A percentile compares a stretch with the other conserved stretches of the same genome.
phyloP scores from a whole-genome alignment of 108 stramenopile genomes.

The Nannochloropsis oceanica region DNA sequence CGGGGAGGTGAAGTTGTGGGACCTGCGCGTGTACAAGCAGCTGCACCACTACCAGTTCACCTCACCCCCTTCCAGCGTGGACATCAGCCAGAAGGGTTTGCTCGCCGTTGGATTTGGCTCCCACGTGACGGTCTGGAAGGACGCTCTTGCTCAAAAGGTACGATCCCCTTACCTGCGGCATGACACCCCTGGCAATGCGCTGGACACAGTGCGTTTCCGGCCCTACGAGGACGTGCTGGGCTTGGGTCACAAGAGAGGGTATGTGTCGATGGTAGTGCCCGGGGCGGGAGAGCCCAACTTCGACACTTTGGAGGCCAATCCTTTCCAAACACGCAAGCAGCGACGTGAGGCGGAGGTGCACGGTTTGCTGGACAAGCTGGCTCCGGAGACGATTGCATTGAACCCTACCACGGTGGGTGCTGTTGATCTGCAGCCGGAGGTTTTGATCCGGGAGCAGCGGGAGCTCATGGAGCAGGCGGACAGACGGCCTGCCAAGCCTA shows the following conservation, averaged over 20 bases:
- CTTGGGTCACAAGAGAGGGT: conserved; percentile 73
- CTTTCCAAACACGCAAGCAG: conserved; percentile 70
- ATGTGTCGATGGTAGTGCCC: conserved; percentile 75
- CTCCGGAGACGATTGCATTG: conserved; percentile 81
- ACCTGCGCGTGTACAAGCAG: conserved; percentile 56
- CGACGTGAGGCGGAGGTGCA: conserved; percentile 87
- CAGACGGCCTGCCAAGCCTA: conserved; percentile 13
- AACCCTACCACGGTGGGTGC: conserved; percentile 72
- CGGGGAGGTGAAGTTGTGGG: conserved; percentile 75
- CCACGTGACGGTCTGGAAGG: conserved; percentile 74
- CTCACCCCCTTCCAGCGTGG: conserved; percentile 45
- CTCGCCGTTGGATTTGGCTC: conserved; percentile 56
- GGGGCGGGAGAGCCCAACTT: conserved; percentile 89
- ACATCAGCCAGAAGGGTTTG: conserved; percentile 76
- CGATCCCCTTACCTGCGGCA: conserved; percentile 81
- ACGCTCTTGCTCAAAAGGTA: conserved; percentile 52
- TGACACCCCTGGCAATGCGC: conserved; percentile 35
- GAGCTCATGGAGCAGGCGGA: conserved; percentile 30
- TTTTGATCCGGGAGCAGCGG: conserved; percentile 46
- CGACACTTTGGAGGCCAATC: conserved; percentile 78
- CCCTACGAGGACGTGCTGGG: conserved; percentile 95
- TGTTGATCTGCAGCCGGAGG: conserved; percentile 60
- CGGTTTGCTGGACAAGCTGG: conserved; percentile 78
- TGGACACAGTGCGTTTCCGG: conserved; percentile 52
- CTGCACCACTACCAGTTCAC: conserved; percentile 28